Base-by-base conservation (phyloP, 345 rosid species). In the Hibiscus mutabilis region DNA sequence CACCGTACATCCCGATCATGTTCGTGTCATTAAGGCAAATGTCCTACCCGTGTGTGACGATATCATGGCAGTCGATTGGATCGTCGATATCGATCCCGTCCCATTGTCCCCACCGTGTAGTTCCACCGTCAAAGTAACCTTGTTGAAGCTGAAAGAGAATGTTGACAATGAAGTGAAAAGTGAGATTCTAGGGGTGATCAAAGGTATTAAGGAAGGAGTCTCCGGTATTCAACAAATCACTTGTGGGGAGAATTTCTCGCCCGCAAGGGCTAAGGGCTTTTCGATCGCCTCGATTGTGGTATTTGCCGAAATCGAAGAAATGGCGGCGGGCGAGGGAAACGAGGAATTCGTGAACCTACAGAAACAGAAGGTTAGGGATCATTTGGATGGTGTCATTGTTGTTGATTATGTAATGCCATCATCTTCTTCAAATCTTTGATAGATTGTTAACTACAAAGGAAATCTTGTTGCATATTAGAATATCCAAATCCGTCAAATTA, bases 21-120 rank as follows among this genome's bases (percentile, higher is more conserved):
- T 85, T 63, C 51, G 74, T 59, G 87, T 82, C 47, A 96, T 86
- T 27, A 82, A 83, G 40, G 89, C 87, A 46, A 74, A 73, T 18
- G 90, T 87, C 25, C 72, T 80, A 29, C 91, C 97, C 7, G 77
- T 86, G 57, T 86, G 92, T 66, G 93, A 93, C 4, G 97, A 89
- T 78, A 0, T 91, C 78, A 83, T 93, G 92, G 93, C 98, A 67
- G 85, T 89, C 73, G 96, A 93, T 74, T 93, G 91, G 91, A 77
- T 91, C 44, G 82, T 82, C 35, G 84, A 83, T 57, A 81, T 66
- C 18, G 68, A 74, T 58, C 79, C 82, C 0, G 64, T 47, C 11
- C 73, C 78, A 0, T 4, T 82, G 18, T 76, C 74, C 2, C 70
- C 79, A 5, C 59, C 85, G 67, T 80, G 82, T 0, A 87, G 89